Evolutionary conservation across 116 monocot species (phyloP), one percentile per base, ranked within the genome.

Genomic region (Iris pallida): DNA sequence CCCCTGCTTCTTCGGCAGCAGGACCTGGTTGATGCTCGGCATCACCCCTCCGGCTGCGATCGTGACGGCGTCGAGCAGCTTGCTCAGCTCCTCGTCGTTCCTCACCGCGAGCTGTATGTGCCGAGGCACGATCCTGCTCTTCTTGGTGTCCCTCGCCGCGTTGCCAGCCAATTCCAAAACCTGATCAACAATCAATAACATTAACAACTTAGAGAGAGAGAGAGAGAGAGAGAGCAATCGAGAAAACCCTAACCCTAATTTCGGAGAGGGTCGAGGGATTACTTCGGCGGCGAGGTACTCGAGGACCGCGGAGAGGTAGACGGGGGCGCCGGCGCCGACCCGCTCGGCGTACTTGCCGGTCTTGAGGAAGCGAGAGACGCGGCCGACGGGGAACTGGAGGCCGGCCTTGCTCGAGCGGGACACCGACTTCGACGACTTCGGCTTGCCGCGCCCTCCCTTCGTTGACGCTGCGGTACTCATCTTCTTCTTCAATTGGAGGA

Each of bases 321-420:
- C 82, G 0, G 81, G 81, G 16, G 81, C 81, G 19, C 76, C 81
- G 40, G 76, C 72, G 14, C 81, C 82, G 48, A 82, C 77, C 18
- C 82, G 76, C 56, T 81, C 81, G 47, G 86, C 83, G 62, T 90
- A 86, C 78, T 90, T 90, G 6, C 90, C 90, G 67, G 86, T 80
- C 80, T 90, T 90, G 30, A 90, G 73, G 71, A 90, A 90, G 44
- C 90, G 74, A 4, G 90, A 83, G 57, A 90, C 86, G 14, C 90
- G 63, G 0, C 90, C 90, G 0, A 90, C 90, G 61, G 86, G 90
- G 73, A 89, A 90, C 78, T 90, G 90, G 30, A 81, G 72, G 0
- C 85, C 85, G n/a, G 83, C 83, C 79, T 83, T 83, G 66, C 68
- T 63, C 18, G 71, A 71, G 18, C 71, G 4, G 19, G 71, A 71